These are phyloP conservation scores for Pleomassaria siparia DNA, from an alignment of 2,329 filamentous ascomycete species.

Conservation along the genomic window DNA sequence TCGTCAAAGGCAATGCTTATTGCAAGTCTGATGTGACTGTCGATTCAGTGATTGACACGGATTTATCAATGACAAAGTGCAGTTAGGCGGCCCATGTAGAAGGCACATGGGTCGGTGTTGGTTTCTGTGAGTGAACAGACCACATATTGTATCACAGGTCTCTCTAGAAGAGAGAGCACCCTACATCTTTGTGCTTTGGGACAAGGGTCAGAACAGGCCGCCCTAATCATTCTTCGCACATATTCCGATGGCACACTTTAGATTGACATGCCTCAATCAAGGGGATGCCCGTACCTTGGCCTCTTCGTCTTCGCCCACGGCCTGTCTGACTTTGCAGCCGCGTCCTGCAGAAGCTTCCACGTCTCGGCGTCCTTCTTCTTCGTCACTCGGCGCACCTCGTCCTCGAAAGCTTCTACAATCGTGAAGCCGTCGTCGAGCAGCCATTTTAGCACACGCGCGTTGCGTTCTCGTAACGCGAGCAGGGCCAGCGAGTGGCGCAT, in stretches of 20 bases:
- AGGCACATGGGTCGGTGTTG: too few species aligned
- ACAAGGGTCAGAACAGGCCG: too few species aligned
- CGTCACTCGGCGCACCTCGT: slow-evolving; percentile 1
- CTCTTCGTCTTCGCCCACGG: background rate
- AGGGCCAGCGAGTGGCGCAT: background rate
- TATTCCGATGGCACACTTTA: background rate
- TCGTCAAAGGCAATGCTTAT: too few species aligned
- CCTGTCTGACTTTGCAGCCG: background rate
- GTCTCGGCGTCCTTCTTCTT: slow-evolving; percentile 2
- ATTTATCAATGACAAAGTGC: too few species aligned
- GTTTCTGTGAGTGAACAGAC: too few species aligned
- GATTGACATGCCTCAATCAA: background rate
- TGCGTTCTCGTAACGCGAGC: slow-evolving; percentile 1
- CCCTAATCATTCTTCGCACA: background rate
- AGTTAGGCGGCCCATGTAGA: too few species aligned
- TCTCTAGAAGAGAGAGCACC: too few species aligned
- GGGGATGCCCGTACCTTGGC: background rate
- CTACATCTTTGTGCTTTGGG: too few species aligned
- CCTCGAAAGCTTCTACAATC: slow-evolving; percentile 1
- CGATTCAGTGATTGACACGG: too few species aligned
- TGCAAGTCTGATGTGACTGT: too few species aligned
- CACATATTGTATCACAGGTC: too few species aligned
- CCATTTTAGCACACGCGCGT: slow-evolving; percentile 1
- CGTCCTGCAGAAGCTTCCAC: slow-evolving; percentile 1
- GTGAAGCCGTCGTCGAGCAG: background rate